phyloP scores from a whole-genome alignment of 192 early-diverging fungal genomes.

The Coemansia sp. region DNA sequence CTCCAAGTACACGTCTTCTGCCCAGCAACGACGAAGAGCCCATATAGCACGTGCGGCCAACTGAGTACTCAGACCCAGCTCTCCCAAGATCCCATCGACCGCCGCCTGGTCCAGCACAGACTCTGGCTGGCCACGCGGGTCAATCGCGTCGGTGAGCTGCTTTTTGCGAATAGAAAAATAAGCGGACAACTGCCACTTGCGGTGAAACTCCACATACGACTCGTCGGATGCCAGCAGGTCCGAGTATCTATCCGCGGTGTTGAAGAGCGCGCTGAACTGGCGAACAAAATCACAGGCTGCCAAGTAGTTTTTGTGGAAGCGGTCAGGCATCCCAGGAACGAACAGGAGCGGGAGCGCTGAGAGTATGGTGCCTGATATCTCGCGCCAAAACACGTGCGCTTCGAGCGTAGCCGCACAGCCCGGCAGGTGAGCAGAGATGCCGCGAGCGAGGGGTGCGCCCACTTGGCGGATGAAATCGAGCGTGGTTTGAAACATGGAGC shows the following conservation, averaged over 20 bases:
- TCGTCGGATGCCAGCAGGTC: slow-evolving; percentile 1
- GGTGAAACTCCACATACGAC: slow-evolving; percentile 34
- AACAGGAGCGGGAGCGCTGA: slow-evolving; percentile 39
- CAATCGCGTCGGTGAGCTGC: slow-evolving; percentile 28
- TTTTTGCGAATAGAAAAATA: slow-evolving; percentile 47
- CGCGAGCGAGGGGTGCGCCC: slow-evolving; percentile 17
- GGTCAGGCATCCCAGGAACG: slow-evolving; percentile 47
- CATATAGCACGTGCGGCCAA: slow-evolving; percentile 21
- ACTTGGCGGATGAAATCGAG: slow-evolving; percentile 20
- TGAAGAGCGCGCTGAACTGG: slow-evolving; percentile 28
- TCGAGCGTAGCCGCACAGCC: slow-evolving; percentile 14
- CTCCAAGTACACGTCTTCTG: slow-evolving; percentile 30
- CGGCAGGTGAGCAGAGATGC: slow-evolving; percentile 18
- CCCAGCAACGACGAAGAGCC: slow-evolving; percentile 38
- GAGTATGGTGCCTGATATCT: slow-evolving; percentile 21
- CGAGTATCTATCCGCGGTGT: not conserved
- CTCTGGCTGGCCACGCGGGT: not conserved
- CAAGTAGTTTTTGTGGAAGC: slow-evolving; percentile 45
- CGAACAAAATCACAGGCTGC: slow-evolving; percentile 20
- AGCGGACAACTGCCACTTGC: slow-evolving; percentile 52
- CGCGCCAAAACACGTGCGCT: slow-evolving; percentile 41
- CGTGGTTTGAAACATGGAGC: slow-evolving; percentile 16
- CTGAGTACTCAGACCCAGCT: slow-evolving; percentile 19
- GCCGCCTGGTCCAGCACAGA: slow-evolving; percentile 4
- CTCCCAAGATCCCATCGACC: not conserved